phyloP scores from a whole-genome alignment of 2,329 filamentous ascomycete genomes.

The Dendrostoma leiphaemia region DNA sequence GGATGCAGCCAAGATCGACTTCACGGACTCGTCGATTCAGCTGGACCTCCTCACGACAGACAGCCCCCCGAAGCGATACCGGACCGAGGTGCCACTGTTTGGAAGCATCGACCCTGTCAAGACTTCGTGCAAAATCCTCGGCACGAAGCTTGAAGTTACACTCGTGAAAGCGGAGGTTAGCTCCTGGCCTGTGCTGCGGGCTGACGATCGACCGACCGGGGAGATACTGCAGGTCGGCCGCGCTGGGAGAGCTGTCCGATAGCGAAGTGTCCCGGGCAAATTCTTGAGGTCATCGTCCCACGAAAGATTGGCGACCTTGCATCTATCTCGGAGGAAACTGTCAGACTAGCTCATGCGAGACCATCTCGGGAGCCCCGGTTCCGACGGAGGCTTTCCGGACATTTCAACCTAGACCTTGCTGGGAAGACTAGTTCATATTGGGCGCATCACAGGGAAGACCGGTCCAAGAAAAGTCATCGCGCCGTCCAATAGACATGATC shows the following conservation, averaged over 20 bases:
- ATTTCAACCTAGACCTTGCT: background rate
- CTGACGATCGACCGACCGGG: conserved; percentile 65
- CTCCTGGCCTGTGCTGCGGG: conserved; percentile 83
- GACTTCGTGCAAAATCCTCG: conserved; percentile 77
- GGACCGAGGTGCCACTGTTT: conserved; percentile 70
- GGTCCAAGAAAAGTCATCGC: too few relatives aligned
- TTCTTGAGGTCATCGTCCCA: too few relatives aligned
- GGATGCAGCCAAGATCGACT: conserved; percentile 68
- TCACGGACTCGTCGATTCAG: conserved; percentile 60
- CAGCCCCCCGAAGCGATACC: conserved; percentile 73
- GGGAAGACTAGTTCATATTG: background rate
- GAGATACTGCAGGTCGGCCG: conserved; percentile 89
- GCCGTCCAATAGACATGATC: background rate
- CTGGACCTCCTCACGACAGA: conserved; percentile 87
- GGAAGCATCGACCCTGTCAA: conserved; percentile 72
- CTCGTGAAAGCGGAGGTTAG: conserved; percentile 69
- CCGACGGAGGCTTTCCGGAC: background rate
- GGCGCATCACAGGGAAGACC: background rate
- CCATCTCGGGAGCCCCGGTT: too few relatives aligned
- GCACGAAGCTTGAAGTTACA: conserved; percentile 83
- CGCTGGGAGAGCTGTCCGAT: conserved; percentile 51
- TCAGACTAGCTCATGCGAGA: background rate
- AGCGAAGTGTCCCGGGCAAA: too few relatives aligned
- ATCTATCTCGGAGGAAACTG: background rate
- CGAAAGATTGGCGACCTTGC: too few relatives aligned